Evolutionary conservation across 306 rosid species (phyloP).

Genomic region (Ormosia emarginata): DNA sequence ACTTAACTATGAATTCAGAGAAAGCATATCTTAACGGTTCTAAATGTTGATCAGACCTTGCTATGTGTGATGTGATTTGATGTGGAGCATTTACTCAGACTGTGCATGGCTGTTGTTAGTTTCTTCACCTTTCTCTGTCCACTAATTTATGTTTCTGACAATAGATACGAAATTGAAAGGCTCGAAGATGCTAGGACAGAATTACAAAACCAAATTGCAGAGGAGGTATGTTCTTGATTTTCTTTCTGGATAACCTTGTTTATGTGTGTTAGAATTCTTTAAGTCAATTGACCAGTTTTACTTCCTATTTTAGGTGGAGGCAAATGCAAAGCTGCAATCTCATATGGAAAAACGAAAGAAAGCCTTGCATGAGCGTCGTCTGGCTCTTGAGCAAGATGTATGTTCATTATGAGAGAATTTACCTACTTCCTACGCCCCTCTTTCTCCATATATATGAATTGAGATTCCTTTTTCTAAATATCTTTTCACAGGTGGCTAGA

Average conservation of each 20-base stretch:
- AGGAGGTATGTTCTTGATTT: slow-evolving; percentile 50
- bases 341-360: slow-evolving; percentile 53
- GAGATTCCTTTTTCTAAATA: slow-evolving; percentile 4
- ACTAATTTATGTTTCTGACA: slow-evolving; percentile 30
- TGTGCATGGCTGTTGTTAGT: not conserved
- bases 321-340: slow-evolving; percentile 52
- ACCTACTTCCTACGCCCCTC: not conserved
- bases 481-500: slow-evolving; percentile 58
- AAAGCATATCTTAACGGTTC: not conserved
- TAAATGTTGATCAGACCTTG: not conserved
- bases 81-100: not conserved
- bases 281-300: slow-evolving; percentile 14
- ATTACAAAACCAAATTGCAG: slow-evolving; percentile 54
- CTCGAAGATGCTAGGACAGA: slow-evolving; percentile 60
- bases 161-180: slow-evolving; percentile 64
- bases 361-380: slow-evolving; percentile 62
- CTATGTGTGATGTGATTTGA: not conserved
- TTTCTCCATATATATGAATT: slow-evolving; percentile 1
- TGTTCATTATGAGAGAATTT: slow-evolving; percentile 21
- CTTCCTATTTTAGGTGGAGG: slow-evolving; percentile 49
- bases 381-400: slow-evolving; percentile 86
- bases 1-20: not conserved
- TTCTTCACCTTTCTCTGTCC: slow-evolving; percentile 26
- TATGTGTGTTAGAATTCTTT: slow-evolving; percentile 11
- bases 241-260: slow-evolving; percentile 17